phyloP scores from a whole-genome alignment of 345 rosid genomes.

The Arabidopsis thaliana region TAIR10.1 NC_003076.8:16274001-16274500 shows the following conservation, averaged over 20 bases:
- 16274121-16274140: slow-evolving; percentile 41
- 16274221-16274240: slow-evolving; percentile 28
- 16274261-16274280: slow-evolving; percentile 3
- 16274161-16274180: slow-evolving; percentile 29
- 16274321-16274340: slow-evolving; percentile 5
- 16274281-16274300: slow-evolving; percentile 5
- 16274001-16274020: no score
- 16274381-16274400: not conserved
- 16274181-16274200: not conserved
- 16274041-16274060: not conserved
- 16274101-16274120: slow-evolving; percentile 30
- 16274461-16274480: not conserved
- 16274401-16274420: slow-evolving; percentile 14
- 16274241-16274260: slow-evolving; percentile 14
- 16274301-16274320: not conserved
- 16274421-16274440: not conserved
- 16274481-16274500: not conserved
- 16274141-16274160: slow-evolving; percentile 43
- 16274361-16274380: not conserved
- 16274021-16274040: not conserved
- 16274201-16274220: not conserved
- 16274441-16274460: not conserved
- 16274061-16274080: slow-evolving; percentile 6
- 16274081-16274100: slow-evolving; percentile 17
- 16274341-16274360: not conserved